phyloP scores from a whole-genome alignment of 345 rosid species.

The Eutrema heterophyllum region DNA sequence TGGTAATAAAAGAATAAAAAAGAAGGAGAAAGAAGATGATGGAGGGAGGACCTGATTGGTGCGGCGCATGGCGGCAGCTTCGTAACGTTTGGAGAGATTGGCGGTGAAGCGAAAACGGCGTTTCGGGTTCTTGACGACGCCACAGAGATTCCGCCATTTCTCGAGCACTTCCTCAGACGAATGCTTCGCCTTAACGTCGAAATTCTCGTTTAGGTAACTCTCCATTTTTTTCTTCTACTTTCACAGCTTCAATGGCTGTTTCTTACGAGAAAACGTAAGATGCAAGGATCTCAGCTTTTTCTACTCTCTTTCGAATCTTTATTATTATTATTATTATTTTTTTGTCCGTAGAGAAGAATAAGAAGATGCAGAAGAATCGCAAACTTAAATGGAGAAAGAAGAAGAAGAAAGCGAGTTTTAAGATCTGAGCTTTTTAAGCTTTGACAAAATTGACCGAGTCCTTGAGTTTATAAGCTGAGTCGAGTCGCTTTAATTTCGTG shows the following conservation, averaged over 20 bases:
- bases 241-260: neutral
- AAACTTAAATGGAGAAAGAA: slow-evolving; percentile 17
- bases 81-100: slow-evolving; percentile 73
- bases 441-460: slow-evolving; percentile 24
- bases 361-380: slow-evolving; percentile 9
- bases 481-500: neutral
- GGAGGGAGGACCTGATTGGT: slow-evolving; percentile 55
- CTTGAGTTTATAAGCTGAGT: neutral
- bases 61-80: slow-evolving; percentile 85
- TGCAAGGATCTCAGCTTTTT: neutral
- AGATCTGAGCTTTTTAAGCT: slow-evolving; percentile 20
- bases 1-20: neutral
- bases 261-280: neutral
- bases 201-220: slow-evolving; percentile 54
- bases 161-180: slow-evolving; percentile 56
- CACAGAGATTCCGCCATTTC: slow-evolving; percentile 67
- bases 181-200: slow-evolving; percentile 63
- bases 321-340: neutral
- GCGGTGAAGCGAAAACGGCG: slow-evolving; percentile 83
- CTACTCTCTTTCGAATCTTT: neutral
- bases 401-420: slow-evolving; percentile 20
- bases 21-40: neutral
- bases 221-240: slow-evolving; percentile 39
- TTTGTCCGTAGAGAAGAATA: neutral
- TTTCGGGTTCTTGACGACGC: slow-evolving; percentile 82